phyloP scores from a whole-genome alignment of 2,329 filamentous ascomycete species.

The Epicoccum nigrum region DNA sequence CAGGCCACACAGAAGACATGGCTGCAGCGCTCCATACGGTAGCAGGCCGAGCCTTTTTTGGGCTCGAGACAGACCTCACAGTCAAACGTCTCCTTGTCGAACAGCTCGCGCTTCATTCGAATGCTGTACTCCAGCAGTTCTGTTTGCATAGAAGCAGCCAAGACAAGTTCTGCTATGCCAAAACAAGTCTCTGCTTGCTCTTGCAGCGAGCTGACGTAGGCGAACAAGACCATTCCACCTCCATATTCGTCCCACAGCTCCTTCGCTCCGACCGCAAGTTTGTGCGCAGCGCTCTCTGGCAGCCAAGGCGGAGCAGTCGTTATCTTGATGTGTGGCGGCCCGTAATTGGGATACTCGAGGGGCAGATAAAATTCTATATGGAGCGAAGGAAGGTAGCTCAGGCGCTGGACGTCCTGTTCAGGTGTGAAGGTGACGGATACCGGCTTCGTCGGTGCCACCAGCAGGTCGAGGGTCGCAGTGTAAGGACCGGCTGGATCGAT shows the following conservation, averaged over 20 bases:
- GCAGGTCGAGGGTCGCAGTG: constrained; percentile 60
- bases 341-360: constrained; percentile 60
- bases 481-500: constrained; percentile 52
- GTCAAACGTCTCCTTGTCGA: constrained; percentile 83
- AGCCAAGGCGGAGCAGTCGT: constrained; percentile 61
- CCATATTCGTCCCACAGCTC: constrained; percentile 67
- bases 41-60: constrained; percentile 83
- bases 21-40: constrained; percentile 80
- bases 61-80: constrained; percentile 91
- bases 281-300: constrained; percentile 50
- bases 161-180: constrained; percentile 55
- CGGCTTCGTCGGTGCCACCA: constrained; percentile 61
- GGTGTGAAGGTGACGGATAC: constrained; percentile 45
- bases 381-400: constrained; percentile 64
- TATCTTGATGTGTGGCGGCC: constrained; percentile 58
- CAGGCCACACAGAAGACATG: constrained; percentile 94
- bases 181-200: constrained; percentile 63
- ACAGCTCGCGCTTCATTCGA: constrained; percentile 73
- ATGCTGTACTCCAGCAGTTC: constrained; percentile 79
- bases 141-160: constrained; percentile 64
- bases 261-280: constrained; percentile 55
- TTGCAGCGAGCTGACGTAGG: constrained; percentile 66
- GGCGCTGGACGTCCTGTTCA: constrained; percentile 49
- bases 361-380: constrained; percentile 60
- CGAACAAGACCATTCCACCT: constrained; percentile 61